Evolutionary conservation across 257 asterid genomes (phyloP), one percentile per base, ranked within the genome.

Genomic region (Solanum peruvianum): DNA sequence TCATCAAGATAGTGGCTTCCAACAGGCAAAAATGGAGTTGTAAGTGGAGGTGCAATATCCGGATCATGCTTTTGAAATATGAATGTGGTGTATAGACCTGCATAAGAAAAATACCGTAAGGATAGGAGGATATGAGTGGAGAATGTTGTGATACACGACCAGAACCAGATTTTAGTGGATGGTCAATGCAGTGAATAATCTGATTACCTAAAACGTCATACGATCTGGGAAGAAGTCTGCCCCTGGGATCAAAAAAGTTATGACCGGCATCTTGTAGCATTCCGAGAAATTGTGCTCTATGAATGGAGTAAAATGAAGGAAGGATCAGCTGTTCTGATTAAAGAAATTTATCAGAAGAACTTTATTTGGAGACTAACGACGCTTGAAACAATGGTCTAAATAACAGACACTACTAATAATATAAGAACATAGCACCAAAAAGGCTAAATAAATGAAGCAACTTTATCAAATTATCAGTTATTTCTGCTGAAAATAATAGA

Each of bases 21-120:
- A 88, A 93, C 97, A 88, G 91, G 94, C 92, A 93, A 39, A 82
- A 93, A 81, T 18, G 98, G 98, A 73, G 98, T 95, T 92, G 89
- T 93, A 88, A 97, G 98, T 89, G 98, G 99, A 89, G 98, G 98
- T 52, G 89, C 91, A 88, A 92, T 86, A 91, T 95, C 99, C 80
- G 98, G 98, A 91, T 97, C 98, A 62, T 95, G 98, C 92, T 97
- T 97, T 89, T 91, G 98, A 90, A 97, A 97, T 87, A 95, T 92
- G 90, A 97, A 97, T 56, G 98, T 94, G 76, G 97, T 95, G 89
- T 91, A 97, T 37, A 97, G 92, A 88, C 98, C 99, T 96, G 95
- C 73, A 86, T 76, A 89, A 47, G 56, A 89, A 87, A 42, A 76
- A 85, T 31, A 37, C 71, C 66, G 84, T 4, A 76, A 60, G 42